Base-by-base conservation (phyloP, 176 grass and related monocot species). In the Musa beccarii region DNA sequence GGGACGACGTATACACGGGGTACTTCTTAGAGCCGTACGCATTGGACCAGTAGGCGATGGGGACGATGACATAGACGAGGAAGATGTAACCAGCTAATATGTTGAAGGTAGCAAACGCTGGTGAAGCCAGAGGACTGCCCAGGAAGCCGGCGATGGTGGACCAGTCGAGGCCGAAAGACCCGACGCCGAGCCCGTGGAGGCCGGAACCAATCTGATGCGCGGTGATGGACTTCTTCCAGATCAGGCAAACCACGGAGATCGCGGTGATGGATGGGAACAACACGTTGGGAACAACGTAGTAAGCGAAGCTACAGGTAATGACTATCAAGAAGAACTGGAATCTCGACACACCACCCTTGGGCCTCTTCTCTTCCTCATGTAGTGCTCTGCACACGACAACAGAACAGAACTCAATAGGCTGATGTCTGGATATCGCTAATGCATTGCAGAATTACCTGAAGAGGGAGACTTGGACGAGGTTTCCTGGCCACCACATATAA, bases 401-500 rank as follows among this genome's bases (percentile, higher is more conserved):
- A 29, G 2, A 29, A 29, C 29, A 29, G 29, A 2, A 29, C 29
- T 29, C 29, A 3, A 29, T 29, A 3, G 29, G 29, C 29, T 29
- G 29, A 29, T 29, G 29, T 29, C 2, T 3, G 2, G 29, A 29
- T 29, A 29, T 29, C 0, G 29, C 0, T 0, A 29, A 29, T 29
- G 29, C 29, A 29, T 29, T 29, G 29, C 2, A 29, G 29, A 21
- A 22, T 22, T 56, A 89, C 92, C 89, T 87, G 77, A 87, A 96
- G 66, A 92, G 86, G n/a, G 92, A 96, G 66, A 96, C 89, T 20
- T 92, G 84, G 2, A 96, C 89, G 10, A 96, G 53, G 78, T 85
- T 96, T 29, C 64, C 20, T 29, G 92, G 92, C 86, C 92, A 96
- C 92, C 92, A 92, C 92, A 96, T 96, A 75, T 89, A 96, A 13